Evolutionary conservation across 225 moss, liverwort and hornwort genomes (phyloP).

Genomic region (Antitrichia curtipendula): DNA sequence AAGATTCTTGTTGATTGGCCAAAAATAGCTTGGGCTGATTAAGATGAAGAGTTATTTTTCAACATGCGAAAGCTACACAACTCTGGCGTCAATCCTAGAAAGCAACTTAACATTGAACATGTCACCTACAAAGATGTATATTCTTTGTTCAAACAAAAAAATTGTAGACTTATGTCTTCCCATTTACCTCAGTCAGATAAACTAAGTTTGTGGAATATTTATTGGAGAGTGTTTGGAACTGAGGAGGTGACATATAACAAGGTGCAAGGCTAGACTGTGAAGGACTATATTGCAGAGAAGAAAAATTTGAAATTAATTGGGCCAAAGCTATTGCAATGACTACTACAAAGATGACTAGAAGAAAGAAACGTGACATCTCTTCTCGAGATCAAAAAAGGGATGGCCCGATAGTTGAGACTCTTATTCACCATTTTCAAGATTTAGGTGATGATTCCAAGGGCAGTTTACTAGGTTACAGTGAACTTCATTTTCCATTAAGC

Average conservation of each 20-base stretch:
- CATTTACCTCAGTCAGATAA: too few species aligned
- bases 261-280: too few species aligned
- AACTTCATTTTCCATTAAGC: too few species aligned
- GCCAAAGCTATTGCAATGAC: neutral
- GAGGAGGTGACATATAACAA: too few species aligned
- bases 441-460: too few species aligned
- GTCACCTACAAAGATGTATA: neutral
- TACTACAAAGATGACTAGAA: neutral
- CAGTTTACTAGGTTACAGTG: too few species aligned
- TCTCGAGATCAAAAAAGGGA: accelerated
- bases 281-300: too few species aligned
- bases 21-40: neutral
- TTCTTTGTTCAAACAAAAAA: neutral
- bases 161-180: too few species aligned
- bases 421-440: too few species aligned
- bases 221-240: too few species aligned
- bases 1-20: neutral
- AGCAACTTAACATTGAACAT: neutral
- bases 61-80: neutral
- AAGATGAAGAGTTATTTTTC: neutral
- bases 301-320: neutral
- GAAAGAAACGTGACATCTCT: accelerated
- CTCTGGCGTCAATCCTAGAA: neutral
- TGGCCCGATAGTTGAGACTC: accelerated
- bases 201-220: too few species aligned